Base-by-base conservation (phyloP, 352 stramenopile genomes). In the Phytophthora nicotianae region DNA sequence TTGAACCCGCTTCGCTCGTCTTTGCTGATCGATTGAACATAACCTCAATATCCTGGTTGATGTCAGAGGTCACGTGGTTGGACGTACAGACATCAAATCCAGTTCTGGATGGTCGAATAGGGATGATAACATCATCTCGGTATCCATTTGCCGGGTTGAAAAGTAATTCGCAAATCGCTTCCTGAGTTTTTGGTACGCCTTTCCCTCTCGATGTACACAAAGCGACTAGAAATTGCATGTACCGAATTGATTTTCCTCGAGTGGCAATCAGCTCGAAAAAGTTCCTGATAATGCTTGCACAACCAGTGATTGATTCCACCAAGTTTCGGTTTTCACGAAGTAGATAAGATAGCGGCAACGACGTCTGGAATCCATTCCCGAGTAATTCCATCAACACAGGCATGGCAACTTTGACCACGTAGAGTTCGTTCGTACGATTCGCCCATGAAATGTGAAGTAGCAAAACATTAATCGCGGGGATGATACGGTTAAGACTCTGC, bases 221-320 rank as follows among this genome's bases (percentile, higher is more conserved):
- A 14, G 81, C 80, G 23, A 89, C 80, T 20, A 91, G 58, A 59
- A 89, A 91, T 51, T 91, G 83, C 72, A 91, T 78, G 46, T 88
- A 91, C 10, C 83, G 76, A 27, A 90, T 88, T 0, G 80, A 90
- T 41, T 83, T 85, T 9, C 83, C 80, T 38, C 79, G 65, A 9
- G 77, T 77, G 46, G 79, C 82, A 62, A 91, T 91, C n/a, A 91
- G 41, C 24, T 89, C 77, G 43, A 91, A 87, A 57, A 90, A 91
- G 32, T 75, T 88, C 5, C 78, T 66, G 14, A 89, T 81, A 24
- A 89, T 88, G 14, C 69, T 70, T 1, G 67, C 62, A 40, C 85
- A 91, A 10, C 69, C 79, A 13, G 77, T 85, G 32, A 89, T 90
- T 32, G 79, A 91, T 50, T 91, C 83, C 33, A 89, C 81, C 19